These are phyloP conservation scores for Malassezia japonica DNA, from an alignment of 1,284 basidiomycete species.

Conservation along the genomic window DNA sequence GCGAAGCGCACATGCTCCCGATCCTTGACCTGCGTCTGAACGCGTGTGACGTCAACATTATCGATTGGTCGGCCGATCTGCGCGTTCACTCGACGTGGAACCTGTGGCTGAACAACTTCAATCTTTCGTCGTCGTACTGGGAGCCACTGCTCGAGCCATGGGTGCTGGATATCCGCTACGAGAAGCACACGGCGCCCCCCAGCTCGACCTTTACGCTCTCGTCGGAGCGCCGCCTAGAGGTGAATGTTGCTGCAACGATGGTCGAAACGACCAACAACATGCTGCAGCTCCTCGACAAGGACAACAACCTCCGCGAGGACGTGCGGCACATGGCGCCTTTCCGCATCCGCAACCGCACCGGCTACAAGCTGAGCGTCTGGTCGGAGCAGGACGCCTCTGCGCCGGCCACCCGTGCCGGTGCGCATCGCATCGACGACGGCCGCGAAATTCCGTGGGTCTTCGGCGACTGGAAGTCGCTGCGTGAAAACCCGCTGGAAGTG, in stretches of 20 bases:
- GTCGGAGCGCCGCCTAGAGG: constrained; percentile 73
- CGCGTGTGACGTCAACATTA: constrained; percentile 70
- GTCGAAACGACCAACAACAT: constrained; percentile 74
- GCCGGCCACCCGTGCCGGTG: neutral
- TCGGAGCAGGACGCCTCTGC: constrained; percentile 28
- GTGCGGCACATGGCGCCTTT: constrained; percentile 77
- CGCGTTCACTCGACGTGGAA: constrained; percentile 46
- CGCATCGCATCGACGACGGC: constrained; percentile 57
- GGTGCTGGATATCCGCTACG: constrained; percentile 62
- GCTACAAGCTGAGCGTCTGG: constrained; percentile 53
- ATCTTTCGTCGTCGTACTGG: constrained; percentile 95
- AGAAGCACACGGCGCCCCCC: constrained; percentile 48
- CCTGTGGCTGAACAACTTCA: constrained; percentile 91
- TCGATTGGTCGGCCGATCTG: constrained; percentile 91
- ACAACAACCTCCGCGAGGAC: constrained; percentile 47
- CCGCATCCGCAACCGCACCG: constrained; percentile 80
- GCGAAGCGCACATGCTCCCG: constrained; percentile 89
- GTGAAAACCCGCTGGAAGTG: constrained; percentile 55
- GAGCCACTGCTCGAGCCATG: constrained; percentile 99
- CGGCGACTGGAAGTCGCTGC: constrained; percentile 87
- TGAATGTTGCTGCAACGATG: constrained; percentile 75
- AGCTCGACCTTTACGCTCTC: constrained; percentile 60
- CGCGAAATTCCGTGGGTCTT: constrained; percentile 88
- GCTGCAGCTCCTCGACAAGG: constrained; percentile 61
- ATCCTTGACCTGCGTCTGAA: constrained; percentile 79